Percentiles rank a stretch among this genome's conserved stretches.
Evolutionary conservation across 345 rosid species (phyloP).

Genomic region (Luvunga scandens): DNA sequence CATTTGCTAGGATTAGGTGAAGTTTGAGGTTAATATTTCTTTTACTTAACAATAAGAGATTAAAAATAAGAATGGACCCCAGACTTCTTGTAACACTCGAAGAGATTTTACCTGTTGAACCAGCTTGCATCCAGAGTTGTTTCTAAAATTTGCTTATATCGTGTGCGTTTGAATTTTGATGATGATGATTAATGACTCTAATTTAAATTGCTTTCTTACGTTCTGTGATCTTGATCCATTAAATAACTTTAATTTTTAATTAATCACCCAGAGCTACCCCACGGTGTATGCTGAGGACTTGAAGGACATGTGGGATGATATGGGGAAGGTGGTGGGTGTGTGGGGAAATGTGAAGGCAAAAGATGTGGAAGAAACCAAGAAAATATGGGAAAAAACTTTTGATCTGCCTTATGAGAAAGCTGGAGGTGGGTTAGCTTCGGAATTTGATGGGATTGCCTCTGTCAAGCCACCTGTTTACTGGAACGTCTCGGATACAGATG

Average conservation of each 20-base stretch:
- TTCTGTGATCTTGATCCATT: neutral
- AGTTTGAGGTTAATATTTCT: neutral
- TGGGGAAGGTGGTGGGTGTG: slow-evolving; percentile 40
- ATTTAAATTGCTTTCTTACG: neutral
- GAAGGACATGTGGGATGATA: slow-evolving; percentile 48
- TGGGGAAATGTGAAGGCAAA: slow-evolving; percentile 48
- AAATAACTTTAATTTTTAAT: slow-evolving; percentile 4
- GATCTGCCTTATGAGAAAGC: slow-evolving; percentile 85
- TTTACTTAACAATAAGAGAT: neutral
- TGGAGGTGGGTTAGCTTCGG: slow-evolving; percentile 50
- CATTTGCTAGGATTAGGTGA: neutral
- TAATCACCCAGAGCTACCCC: slow-evolving; percentile 69
- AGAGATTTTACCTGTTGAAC: neutral
- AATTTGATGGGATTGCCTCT: slow-evolving; percentile 24
- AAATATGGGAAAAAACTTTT: slow-evolving; percentile 60
- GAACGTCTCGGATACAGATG: slow-evolving; percentile 67
- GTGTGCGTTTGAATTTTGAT: neutral
- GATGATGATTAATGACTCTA: neutral
- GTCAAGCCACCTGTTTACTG: slow-evolving; percentile 47
- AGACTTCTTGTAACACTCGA: too few relatives aligned
- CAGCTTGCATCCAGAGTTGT: neutral
- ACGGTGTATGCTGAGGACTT: slow-evolving; percentile 64
- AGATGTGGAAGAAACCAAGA: slow-evolving; percentile 52
- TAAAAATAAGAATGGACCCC: neutral
- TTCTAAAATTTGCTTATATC: neutral